Evolutionary conservation across 805 yeast species (phyloP).

Genomic region (Wickerhamiella dianesei): DNA sequence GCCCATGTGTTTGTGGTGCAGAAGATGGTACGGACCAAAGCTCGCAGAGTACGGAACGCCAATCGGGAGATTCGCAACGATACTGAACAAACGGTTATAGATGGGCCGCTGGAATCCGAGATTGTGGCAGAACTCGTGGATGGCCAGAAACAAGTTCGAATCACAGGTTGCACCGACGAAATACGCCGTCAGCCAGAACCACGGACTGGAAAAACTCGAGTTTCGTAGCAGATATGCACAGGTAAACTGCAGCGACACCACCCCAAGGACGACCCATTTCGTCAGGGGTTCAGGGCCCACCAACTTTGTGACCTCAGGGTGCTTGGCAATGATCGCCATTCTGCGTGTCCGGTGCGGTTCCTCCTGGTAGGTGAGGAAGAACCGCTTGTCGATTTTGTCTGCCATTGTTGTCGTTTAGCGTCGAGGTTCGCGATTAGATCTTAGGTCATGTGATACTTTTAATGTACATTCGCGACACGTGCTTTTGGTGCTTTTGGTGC

Average conservation of each 20-base stretch:
- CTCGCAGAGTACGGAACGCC: constrained; percentile 86
- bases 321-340: constrained; percentile 53
- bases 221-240: constrained; percentile 50
- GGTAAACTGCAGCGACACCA: constrained; percentile 53
- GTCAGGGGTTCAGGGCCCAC: constrained; percentile 81
- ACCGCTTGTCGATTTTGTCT: constrained; percentile 22
- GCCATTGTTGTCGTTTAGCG: neutral
- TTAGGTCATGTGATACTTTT: too few relatives aligned
- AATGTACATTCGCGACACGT: too few relatives aligned
- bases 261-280: constrained; percentile 55
- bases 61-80: constrained; percentile 68
- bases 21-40: constrained; percentile 78
- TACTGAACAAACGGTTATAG: constrained; percentile 63
- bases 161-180: constrained; percentile 74
- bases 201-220: constrained; percentile 37
- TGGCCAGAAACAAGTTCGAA: constrained; percentile 74
- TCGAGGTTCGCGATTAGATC: too few relatives aligned
- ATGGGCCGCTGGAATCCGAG: constrained; percentile 68
- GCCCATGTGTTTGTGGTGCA: constrained; percentile 84
- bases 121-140: constrained; percentile 81
- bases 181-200: constrained; percentile 53
- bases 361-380: constrained; percentile 68
- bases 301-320: constrained; percentile 68
- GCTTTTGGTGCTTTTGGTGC: too few relatives aligned
- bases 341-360: constrained; percentile 75